A percentile compares a stretch with the other conserved stretches of the same genome.
Conservation (phyloP, 257 asterid species). For the Oldenlandia corymbosa region DNA sequence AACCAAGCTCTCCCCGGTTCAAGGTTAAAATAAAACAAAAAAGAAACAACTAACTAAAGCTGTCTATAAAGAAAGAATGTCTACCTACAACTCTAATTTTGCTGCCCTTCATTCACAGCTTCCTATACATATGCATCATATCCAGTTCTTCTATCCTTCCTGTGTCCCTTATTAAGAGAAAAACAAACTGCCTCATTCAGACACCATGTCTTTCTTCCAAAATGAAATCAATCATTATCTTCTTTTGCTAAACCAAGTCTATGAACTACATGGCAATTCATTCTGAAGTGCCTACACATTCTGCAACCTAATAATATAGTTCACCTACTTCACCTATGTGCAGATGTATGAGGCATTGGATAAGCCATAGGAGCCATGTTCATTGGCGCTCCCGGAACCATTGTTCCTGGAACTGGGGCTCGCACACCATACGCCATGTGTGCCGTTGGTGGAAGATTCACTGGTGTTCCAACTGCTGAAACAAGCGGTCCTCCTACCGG, state of each 20-base stretch:
- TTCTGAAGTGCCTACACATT: slow-evolving; percentile 2
- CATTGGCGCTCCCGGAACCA: slow-evolving; percentile 47
- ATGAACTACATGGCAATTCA: slow-evolving; percentile 5
- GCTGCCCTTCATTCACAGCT: slow-evolving; percentile 14
- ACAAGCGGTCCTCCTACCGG: slow-evolving; percentile 67
- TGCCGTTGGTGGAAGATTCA: slow-evolving; percentile 40
- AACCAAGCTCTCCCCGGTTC: slow-evolving; percentile 12
- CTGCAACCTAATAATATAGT: neutral
- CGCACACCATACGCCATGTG: slow-evolving; percentile 52
- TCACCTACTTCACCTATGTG: slow-evolving; percentile 36
- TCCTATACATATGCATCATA: slow-evolving; percentile 22
- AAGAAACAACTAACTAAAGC: too few relatives aligned
- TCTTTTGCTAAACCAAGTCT: slow-evolving; percentile 4
- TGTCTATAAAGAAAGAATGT: too few relatives aligned
- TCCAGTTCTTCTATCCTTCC: slow-evolving; percentile 21
- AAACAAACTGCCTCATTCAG: slow-evolving; percentile 8
- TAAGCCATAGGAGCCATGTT: slow-evolving; percentile 40
- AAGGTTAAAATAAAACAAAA: neutral
- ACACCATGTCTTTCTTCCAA: slow-evolving; percentile 10
- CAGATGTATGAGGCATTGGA: slow-evolving; percentile 43
- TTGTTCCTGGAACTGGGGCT: slow-evolving; percentile 40
- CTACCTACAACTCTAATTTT: slow-evolving; percentile 16
- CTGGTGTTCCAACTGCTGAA: slow-evolving; percentile 70
- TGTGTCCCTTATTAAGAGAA: slow-evolving; percentile 16
- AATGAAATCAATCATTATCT: neutral